Conservation (phyloP, 2,329 filamentous ascomycete genomes). For the Beauveria caledonica region DNA sequence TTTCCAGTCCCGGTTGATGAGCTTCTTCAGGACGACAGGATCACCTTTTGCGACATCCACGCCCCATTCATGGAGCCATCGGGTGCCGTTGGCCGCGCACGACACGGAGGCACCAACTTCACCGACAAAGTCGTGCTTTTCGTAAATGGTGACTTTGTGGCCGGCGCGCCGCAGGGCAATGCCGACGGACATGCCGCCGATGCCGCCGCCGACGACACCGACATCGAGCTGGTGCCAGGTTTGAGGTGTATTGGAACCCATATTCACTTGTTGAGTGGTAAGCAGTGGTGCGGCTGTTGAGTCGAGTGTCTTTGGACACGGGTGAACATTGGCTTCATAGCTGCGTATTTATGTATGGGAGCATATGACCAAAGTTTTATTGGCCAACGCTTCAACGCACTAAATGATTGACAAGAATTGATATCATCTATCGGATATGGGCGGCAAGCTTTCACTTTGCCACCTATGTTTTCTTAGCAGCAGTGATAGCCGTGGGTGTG, state of each 20-base stretch:
- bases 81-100: constrained; percentile 61
- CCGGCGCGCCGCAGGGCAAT: constrained; percentile 39
- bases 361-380: neutral
- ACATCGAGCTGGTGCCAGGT: constrained; percentile 38
- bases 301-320: neutral
- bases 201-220: constrained; percentile 38
- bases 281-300: neutral
- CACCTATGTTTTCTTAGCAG: neutral
- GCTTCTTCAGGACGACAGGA: constrained; percentile 54
- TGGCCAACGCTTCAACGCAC: neutral
- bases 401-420: neutral
- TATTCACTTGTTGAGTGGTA: constrained; percentile 8
- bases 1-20: constrained; percentile 64
- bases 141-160: constrained; percentile 52
- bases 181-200: constrained; percentile 39
- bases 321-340: neutral
- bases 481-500: neutral
- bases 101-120: constrained; percentile 61
- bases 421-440: neutral
- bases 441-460: neutral
- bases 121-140: constrained; percentile 56
- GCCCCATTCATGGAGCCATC: constrained; percentile 61
- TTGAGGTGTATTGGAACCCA: constrained; percentile 18
- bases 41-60: constrained; percentile 57
- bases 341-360: neutral